Evolutionary conservation across 1,284 basidiomycete genomes (phyloP).

Genomic region (Cryptococcus wingfieldii): DNA sequence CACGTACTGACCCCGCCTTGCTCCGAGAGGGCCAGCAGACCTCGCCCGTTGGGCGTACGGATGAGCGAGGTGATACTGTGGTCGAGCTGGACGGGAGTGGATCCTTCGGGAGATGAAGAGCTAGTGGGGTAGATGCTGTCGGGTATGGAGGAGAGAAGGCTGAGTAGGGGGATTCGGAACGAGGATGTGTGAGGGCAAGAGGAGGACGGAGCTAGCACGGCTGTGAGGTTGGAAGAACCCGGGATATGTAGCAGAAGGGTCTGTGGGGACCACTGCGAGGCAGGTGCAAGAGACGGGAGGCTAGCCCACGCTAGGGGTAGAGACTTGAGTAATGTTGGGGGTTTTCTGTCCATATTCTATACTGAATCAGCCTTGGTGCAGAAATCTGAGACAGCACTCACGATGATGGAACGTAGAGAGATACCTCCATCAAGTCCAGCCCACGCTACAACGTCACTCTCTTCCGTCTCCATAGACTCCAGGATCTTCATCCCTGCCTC

Average conservation of each 20-base stretch:
- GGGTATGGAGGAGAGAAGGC: slow-evolving; percentile 20
- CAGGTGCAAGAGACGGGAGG: slow-evolving; percentile 56
- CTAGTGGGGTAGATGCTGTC: slow-evolving; percentile 4
- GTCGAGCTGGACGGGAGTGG: slow-evolving; percentile 24
- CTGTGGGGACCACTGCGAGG: slow-evolving; percentile 59
- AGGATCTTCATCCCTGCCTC: slow-evolving; percentile 18
- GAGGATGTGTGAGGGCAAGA: slow-evolving; percentile 8
- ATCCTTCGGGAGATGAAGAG: slow-evolving; percentile 5
- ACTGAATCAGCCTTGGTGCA: background rate
- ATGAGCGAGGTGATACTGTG: slow-evolving; percentile 32
- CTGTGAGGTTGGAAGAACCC: slow-evolving; percentile 1
- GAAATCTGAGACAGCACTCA: slow-evolving; percentile 48
- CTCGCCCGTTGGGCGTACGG: slow-evolving; percentile 48
- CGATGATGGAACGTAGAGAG: slow-evolving; percentile 66
- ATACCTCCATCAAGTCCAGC: slow-evolving; percentile 67
- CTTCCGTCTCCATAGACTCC: slow-evolving; percentile 54
- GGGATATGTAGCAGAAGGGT: slow-evolving; percentile 18
- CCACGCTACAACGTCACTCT: slow-evolving; percentile 73
- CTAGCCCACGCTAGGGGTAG: slow-evolving; percentile 64
- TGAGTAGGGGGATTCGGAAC: slow-evolving; percentile 15
- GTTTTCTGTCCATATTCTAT: slow-evolving; percentile 80
- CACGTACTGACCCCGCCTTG: slow-evolving; percentile 40
- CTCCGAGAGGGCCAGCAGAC: slow-evolving; percentile 34
- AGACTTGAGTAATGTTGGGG: slow-evolving; percentile 75
- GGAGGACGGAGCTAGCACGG: slow-evolving; percentile 6